Evolutionary conservation across 257 asterid species (phyloP).

Genomic region (Nicotiana tomentosiformis): DNA sequence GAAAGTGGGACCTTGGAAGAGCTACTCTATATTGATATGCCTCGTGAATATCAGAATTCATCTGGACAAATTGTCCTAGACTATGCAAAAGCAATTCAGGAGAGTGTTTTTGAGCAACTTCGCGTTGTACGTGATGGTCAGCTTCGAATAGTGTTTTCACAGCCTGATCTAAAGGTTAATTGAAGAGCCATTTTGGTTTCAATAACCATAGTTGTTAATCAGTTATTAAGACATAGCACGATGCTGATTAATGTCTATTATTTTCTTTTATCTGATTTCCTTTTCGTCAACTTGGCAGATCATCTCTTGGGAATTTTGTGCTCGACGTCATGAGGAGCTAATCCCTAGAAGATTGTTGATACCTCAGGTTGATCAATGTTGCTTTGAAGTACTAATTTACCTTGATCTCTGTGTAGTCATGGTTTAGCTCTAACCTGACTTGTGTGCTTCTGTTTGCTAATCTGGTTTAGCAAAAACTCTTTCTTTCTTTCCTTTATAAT

Average conservation of each 20-base stretch:
- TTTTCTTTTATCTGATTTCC: neutral
- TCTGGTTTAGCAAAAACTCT: neutral
- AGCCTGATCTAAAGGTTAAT: conserved; percentile 79
- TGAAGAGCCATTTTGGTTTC: neutral
- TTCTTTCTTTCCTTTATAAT: neutral
- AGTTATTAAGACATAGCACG: neutral
- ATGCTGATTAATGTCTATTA: neutral
- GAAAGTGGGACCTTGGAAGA: conserved; percentile 97
- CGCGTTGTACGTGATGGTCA: conserved; percentile 99
- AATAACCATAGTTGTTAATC: neutral
- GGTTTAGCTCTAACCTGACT: neutral
- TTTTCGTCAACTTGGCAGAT: conserved; percentile 39
- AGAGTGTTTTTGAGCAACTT: conserved; percentile 92
- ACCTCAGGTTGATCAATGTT: conserved; percentile 61
- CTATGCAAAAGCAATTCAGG: conserved; percentile 93
- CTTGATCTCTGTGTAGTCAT: neutral
- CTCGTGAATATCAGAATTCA: conserved; percentile 83
- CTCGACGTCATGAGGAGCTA: conserved; percentile 94
- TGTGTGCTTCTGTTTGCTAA: neutral
- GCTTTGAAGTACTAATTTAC: neutral
- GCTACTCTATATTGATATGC: conserved; percentile 93
- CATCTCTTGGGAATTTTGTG: conserved; percentile 98
- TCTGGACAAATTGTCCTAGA: conserved; percentile 92
- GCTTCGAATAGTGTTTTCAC: conserved; percentile 78
- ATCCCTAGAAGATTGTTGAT: conserved; percentile 83